Evolutionary conservation across 176 grass and related monocot genomes (phyloP), one percentile per base, ranked within the genome.

Genomic region (Oryza coarctata): DNA sequence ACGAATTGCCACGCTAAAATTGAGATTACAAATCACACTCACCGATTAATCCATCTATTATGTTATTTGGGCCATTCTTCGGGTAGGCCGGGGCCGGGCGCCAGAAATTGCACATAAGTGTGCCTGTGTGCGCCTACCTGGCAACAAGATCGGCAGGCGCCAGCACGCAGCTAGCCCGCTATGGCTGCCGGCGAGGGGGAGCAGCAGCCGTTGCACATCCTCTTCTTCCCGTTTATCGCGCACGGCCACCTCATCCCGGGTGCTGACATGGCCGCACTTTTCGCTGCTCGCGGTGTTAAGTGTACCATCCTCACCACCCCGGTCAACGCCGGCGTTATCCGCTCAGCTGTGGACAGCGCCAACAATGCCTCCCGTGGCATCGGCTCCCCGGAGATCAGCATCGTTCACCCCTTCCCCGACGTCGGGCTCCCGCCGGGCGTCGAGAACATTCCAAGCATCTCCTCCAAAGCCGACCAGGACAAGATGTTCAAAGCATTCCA

Each of bases 401-500:
- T 38, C 45, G n/a, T 58, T 58, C 69, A 87, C 69, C 89, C 84
- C 3, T 71, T 29, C 58, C 58, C 80, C 0, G 84, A 87, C 41
- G 43, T 25, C 26, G 80, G 89, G 10, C 58, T 84, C 40, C 70
- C 68, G 2, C 68, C 55, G 1, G 75, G 84, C 49, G 3, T 44
- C 30, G 89, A 91, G 35, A 91, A 79, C 76, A 15, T 22, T 8
- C 7, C 33, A 5, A 23, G 35, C 44, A 57, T 49, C 45, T 49
- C n/a, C n/a, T n/a, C 13, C 4, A 49, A 18, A 18, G 45, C 45
- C 45, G 15, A 49, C 3, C 0, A 1, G 3, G 0, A 49, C 4
- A 49, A 49, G 45, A 49, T 49, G 5, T 3, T 1, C 15, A 4
- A 64, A 22, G 84, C 84, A 22, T 1, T 84, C 7, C 3, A 9